Evolutionary conservation across 2,329 filamentous ascomycete species (phyloP).

Genomic region (Ophiostoma sp.): DNA sequence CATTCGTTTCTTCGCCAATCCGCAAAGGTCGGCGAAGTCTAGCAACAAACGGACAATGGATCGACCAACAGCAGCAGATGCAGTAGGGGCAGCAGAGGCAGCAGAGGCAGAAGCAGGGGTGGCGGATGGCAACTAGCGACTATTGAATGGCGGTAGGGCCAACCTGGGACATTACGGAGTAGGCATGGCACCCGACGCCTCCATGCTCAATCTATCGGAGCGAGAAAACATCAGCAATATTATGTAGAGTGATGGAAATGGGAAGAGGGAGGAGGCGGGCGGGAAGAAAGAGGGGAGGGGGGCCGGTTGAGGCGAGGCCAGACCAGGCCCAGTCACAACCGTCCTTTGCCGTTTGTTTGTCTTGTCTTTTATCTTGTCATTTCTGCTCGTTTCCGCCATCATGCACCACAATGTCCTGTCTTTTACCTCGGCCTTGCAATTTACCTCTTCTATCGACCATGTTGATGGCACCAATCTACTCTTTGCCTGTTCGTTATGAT

Average conservation of each 20-base stretch:
- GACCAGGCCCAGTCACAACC: not conserved
- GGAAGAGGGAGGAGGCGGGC: not conserved
- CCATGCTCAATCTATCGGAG: not conserved
- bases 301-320: not conserved
- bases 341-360: not conserved
- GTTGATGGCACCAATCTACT: not conserved
- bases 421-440: not conserved
- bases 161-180: not conserved
- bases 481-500: not conserved
- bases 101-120: not conserved
- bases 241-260: not conserved
- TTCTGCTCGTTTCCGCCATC: not conserved
- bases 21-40: not conserved
- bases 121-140: not conserved
- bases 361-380: no score
- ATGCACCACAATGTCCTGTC: not conserved
- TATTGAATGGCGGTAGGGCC: not conserved
- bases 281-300: not conserved
- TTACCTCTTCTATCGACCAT: not conserved
- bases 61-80: constrained; percentile 2
- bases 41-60: not conserved
- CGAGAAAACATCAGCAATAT: not conserved
- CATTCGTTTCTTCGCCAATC: not conserved
- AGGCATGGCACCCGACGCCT: not conserved
- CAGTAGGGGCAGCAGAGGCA: not conserved